phyloP scores from a whole-genome alignment of 495 filamentous ascomycete species.

The Aspergillus hancockii region DNA sequence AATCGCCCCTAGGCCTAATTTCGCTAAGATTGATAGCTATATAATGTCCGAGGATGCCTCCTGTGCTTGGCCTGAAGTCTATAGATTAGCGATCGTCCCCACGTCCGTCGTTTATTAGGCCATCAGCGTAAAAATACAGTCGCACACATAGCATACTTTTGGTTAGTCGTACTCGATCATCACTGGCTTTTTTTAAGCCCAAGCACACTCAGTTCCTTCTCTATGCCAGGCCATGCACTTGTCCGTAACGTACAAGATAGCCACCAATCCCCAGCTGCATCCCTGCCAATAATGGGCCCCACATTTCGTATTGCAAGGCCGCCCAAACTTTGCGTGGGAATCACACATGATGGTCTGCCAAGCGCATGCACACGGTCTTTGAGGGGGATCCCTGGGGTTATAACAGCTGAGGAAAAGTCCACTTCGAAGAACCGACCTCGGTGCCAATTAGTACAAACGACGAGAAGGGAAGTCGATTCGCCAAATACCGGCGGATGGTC shows the following conservation, averaged over 20 bases:
- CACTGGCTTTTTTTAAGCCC: neutral
- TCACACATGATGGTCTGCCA: constrained; percentile 20
- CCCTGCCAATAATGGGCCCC: constrained; percentile 42
- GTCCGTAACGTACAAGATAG: constrained; percentile 5
- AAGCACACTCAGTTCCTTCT: neutral
- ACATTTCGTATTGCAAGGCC: constrained; percentile 23
- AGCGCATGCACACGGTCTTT: neutral
- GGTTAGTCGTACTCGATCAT: neutral
- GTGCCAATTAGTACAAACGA: constrained; percentile 45
- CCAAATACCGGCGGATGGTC: constrained; percentile 1
- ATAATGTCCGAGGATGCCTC: too few relatives aligned
- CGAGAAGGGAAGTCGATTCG: constrained; percentile 13
- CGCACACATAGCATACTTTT: too few relatives aligned
- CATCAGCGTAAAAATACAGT: too few relatives aligned
- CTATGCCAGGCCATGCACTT: neutral
- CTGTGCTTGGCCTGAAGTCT: too few relatives aligned
- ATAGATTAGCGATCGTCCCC: too few relatives aligned
- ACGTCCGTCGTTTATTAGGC: too few relatives aligned
- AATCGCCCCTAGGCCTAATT: too few relatives aligned
- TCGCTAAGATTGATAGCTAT: too few relatives aligned
- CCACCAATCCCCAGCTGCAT: constrained; percentile 50
- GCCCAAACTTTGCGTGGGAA: constrained; percentile 24
- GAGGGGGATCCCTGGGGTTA: constrained; percentile 12
- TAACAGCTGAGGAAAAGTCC: constrained; percentile 43
- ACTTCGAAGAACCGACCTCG: constrained; percentile 40